Percentiles rank a stretch among this genome's conserved stretches.
Evolutionary conservation across 2,329 filamentous ascomycete species (phyloP).

Genomic region (Pleomassaria siparia): DNA sequence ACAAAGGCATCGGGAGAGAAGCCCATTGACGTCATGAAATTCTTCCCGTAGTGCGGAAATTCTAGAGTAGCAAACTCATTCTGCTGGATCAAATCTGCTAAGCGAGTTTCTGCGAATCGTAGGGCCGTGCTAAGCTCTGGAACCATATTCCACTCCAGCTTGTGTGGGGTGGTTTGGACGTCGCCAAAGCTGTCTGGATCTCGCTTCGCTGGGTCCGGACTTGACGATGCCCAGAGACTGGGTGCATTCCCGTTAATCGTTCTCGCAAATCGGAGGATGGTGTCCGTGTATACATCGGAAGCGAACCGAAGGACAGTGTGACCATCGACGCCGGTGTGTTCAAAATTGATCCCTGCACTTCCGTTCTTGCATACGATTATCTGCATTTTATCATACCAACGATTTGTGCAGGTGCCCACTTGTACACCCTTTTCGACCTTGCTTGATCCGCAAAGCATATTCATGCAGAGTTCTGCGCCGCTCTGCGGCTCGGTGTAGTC

Average conservation of each 20-base stretch:
- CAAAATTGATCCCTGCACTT: constrained; percentile 97
- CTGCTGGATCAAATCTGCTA: constrained; percentile 93
- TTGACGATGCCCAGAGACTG: constrained; percentile 85
- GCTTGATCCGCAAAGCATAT: constrained; percentile 96
- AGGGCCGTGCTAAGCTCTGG: constrained; percentile 89
- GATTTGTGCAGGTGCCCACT: constrained; percentile 94
- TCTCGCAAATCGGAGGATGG: constrained; percentile 90
- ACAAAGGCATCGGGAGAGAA: constrained; percentile 97
- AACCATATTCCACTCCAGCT: constrained; percentile 96
- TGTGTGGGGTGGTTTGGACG: constrained; percentile 90
- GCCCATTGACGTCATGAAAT: constrained; percentile 95
- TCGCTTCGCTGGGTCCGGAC: constrained; percentile 88
- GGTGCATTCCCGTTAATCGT: constrained; percentile 95
- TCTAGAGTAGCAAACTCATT: constrained; percentile 95
- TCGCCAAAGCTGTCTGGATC: constrained; percentile 90
- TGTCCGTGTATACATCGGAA: constrained; percentile 95
- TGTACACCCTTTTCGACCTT: constrained; percentile 91
- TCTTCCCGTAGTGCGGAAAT: constrained; percentile 88
- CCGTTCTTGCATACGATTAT: constrained; percentile 99
- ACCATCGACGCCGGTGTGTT: constrained; percentile 96
- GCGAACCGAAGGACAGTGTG: constrained; percentile 96
- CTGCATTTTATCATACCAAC: constrained; percentile 99
- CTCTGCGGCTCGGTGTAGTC: constrained; percentile 87
- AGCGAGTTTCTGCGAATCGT: constrained; percentile 89
- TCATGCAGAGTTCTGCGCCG: constrained; percentile 85